A percentile compares a stretch with the other conserved stretches of the same genome.
phyloP scores from a whole-genome alignment of 2,329 filamentous ascomycete species.

The Alternaria arborescens region DNA sequence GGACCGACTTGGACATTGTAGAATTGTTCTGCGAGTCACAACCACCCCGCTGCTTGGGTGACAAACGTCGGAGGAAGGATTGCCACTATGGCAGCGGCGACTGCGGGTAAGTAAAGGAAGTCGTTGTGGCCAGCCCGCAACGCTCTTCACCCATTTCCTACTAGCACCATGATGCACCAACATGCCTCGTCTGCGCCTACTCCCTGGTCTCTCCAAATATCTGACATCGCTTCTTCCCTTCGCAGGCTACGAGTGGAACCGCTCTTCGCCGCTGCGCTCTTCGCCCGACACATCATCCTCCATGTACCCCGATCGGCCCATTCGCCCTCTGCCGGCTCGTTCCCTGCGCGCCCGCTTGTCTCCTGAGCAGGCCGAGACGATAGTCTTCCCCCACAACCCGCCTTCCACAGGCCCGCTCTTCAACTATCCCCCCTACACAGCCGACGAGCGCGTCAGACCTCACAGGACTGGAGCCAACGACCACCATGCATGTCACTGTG shows the following conservation, averaged over 20 bases:
- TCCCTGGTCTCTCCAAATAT: constrained; percentile 40
- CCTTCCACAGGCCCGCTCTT: constrained; percentile 77
- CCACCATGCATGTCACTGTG: constrained; percentile 57
- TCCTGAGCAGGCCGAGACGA: constrained; percentile 81
- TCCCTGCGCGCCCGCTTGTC: constrained; percentile 87
- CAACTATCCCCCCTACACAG: constrained; percentile 66
- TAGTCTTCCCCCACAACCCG: constrained; percentile 82
- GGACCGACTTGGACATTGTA: constrained; percentile 11
- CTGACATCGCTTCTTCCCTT: constrained; percentile 45
- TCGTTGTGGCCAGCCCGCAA: constrained; percentile 31
- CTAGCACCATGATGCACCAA: constrained; percentile 24
- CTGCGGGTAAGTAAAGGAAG: constrained; percentile 50
- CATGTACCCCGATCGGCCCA: constrained; percentile 87
- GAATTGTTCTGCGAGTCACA: constrained; percentile 22
- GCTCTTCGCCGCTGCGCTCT: constrained; percentile 51
- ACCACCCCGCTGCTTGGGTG: constrained; percentile 21
- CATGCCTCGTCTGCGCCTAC: constrained; percentile 29
- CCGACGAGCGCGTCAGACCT: constrained; percentile 40
- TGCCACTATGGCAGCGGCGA: constrained; percentile 52
- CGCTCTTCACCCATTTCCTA: constrained; percentile 32
- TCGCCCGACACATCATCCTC: constrained; percentile 77
- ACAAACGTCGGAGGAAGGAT: constrained; percentile 31
- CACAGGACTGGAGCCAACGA: constrained; percentile 62
- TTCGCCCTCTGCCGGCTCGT: constrained; percentile 89
- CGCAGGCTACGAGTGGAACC: constrained; percentile 54